phyloP scores from a whole-genome alignment of 768 basidiomycete species.

The Hypholoma sublateritium region DNA sequence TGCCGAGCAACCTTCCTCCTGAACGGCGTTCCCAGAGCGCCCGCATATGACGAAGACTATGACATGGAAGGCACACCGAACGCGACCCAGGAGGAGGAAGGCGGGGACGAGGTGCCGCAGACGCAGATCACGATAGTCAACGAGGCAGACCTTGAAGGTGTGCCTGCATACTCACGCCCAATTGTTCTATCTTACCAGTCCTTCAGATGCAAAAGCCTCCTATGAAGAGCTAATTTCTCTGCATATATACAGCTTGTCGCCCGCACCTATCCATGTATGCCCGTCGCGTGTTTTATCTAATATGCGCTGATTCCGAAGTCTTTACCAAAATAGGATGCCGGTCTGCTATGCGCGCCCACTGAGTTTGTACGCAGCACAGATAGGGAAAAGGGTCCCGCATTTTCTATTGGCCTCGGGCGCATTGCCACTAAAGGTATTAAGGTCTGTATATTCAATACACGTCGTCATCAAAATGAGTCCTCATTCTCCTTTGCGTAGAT shows the following conservation, averaged over 20 bases:
- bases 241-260: constrained; percentile 73
- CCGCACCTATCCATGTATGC: constrained; percentile 59
- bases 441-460: constrained; percentile 26
- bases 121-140: constrained; percentile 57
- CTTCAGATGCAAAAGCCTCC: constrained; percentile 49
- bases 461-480: background rate
- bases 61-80: constrained; percentile 21
- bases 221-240: constrained; percentile 54
- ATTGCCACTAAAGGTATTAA: constrained; percentile 39
- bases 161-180: constrained; percentile 17
- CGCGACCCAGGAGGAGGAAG: constrained; percentile 24
- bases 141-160: constrained; percentile 67
- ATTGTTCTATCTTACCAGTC: background rate
- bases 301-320: background rate
- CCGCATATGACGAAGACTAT: constrained; percentile 14
- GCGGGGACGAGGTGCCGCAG: constrained; percentile 44
- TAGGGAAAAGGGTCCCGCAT: constrained; percentile 38
- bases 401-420: constrained; percentile 45
- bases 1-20: constrained; percentile 72
- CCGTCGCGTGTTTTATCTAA: constrained; percentile 1
- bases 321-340: constrained; percentile 38
- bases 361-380: constrained; percentile 40
- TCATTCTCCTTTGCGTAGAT: constrained; percentile 9
- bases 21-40: constrained; percentile 46
- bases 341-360: constrained; percentile 40